Evolutionary conservation across 306 rosid species (phyloP), one percentile per base, ranked within the genome.

Genomic region (Gynostemma pentaphyllum): DNA sequence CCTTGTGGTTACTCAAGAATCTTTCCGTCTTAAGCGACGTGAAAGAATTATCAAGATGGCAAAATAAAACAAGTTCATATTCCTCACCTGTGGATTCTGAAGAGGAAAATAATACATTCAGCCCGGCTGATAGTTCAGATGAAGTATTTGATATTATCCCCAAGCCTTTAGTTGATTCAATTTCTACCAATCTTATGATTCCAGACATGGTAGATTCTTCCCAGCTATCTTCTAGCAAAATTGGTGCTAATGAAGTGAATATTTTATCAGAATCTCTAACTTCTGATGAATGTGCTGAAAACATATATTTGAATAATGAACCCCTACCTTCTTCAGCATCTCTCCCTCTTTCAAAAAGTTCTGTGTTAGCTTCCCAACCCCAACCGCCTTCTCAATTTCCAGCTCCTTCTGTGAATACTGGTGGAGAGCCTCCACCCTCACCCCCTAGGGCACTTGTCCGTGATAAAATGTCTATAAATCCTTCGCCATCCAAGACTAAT

Each of bases 111-210:
- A 83, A 87, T 81, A 88, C 83, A 24, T 88, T 92, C 41, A 92
- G 98, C 76, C 62, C 91, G 68, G 96, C 92, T 47, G 98, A 91
- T 80, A 85, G 98, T 88, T 77, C 86, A 47, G 98, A 92, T 79
- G 96, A 88, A 77, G 86, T 83, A 37, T 85, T 74, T 76, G 98
- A 91, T 78, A 73, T 72, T 68, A 57, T 74, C 78, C 75, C 87
- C 49, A 87, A 71, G 72, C 68, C 79, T 67, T 75, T 78, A 50
- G 28, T 67, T 16, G 89, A 83, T 80, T 54, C 83, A 54, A 47
- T 75, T 79, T 56, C 84, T 47, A 24, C 77, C 0, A 91, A 75
- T 72, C 70, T 79, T 67, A 53, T 62, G 45, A 68, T 70, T 68
- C 51, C 72, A 5, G 85, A 82, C 18, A 56, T 37, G 34, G 68